Conservation (phyloP, 495 filamentous ascomycete species). For the Bacidia rubella region DNA sequence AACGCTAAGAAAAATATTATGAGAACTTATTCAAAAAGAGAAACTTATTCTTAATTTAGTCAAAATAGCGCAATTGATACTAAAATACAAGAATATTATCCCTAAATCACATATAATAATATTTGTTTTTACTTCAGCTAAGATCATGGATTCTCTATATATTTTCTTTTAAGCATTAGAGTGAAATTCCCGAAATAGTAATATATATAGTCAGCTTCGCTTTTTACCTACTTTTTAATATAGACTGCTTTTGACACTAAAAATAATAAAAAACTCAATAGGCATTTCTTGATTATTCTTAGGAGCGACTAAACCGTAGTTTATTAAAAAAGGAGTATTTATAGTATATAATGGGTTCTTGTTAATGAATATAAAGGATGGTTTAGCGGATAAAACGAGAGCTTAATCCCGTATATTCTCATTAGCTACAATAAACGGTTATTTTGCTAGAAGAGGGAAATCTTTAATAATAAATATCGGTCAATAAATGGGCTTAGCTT, state of each 20-base stretch:
- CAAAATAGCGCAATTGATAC: neutral
- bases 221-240: conserved; percentile 22
- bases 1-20: conserved; percentile 55
- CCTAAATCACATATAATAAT: conserved; percentile 62
- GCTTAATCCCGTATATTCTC: conserved; percentile 15
- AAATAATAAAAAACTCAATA: neutral
- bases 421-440: too few species aligned
- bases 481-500: neutral
- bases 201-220: conserved; percentile 44
- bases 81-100: neutral
- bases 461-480: conserved; percentile 12
- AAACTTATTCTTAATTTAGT: conserved; percentile 24
- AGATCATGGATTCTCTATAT: conserved; percentile 53
- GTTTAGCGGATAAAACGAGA: conserved; percentile 13
- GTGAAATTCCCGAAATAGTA: conserved; percentile 42
- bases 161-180: conserved; percentile 43
- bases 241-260: conserved; percentile 12
- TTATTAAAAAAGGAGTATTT: conserved; percentile 5
- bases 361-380: conserved; percentile 15
- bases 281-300: conserved; percentile 5
- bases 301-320: conserved; percentile 9
- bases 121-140: conserved; percentile 73
- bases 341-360: conserved; percentile 7
- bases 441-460: conserved; percentile 12
- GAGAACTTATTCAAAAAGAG: conserved; percentile 57